phyloP scores from a whole-genome alignment of 75 land plant genomes.

The Pseudotsuga menziesii region DNA sequence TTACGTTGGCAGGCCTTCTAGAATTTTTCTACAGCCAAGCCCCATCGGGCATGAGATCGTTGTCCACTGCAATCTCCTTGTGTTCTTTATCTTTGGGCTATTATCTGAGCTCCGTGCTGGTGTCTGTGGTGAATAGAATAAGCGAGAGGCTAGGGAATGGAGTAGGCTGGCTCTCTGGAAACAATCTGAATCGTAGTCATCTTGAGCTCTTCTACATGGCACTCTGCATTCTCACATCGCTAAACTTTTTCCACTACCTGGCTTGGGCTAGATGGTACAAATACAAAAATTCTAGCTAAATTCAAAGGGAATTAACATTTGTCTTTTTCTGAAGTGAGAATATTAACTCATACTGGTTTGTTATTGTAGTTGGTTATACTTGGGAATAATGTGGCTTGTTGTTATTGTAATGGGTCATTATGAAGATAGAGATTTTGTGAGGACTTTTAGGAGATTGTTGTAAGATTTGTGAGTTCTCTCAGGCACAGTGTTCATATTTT shows the following conservation, averaged over 20 bases:
- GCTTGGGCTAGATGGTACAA: constrained; percentile 61
- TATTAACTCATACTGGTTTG: no score
- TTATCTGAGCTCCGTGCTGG: constrained; percentile 31
- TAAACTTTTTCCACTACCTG: constrained; percentile 62
- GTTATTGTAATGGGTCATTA: no score
- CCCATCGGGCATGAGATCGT: constrained; percentile 31
- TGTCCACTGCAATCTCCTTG: constrained; percentile 30
- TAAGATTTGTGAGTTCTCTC: no score
- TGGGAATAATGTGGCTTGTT: no score
- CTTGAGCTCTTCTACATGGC: constrained; percentile 88
- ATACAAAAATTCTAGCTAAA: no score
- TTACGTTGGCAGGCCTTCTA: constrained; percentile 37
- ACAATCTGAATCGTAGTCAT: constrained; percentile 57
- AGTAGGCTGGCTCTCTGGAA: constrained; percentile 66
- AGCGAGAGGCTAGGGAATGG: constrained; percentile 23
- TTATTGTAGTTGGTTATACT: no score
- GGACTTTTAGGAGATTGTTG: no score
- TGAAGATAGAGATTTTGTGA: no score
- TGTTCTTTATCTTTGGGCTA: constrained; percentile 24
- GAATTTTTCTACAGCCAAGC: constrained; percentile 47
- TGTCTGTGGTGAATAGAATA: constrained; percentile 15
- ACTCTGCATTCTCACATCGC: constrained; percentile 48
- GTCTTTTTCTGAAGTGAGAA: no score
- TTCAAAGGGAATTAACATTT: no score
- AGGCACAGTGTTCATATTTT: no score